Conservation (phyloP, 2,329 filamentous ascomycete species). For the Trichoderma lentiforme region DNA sequence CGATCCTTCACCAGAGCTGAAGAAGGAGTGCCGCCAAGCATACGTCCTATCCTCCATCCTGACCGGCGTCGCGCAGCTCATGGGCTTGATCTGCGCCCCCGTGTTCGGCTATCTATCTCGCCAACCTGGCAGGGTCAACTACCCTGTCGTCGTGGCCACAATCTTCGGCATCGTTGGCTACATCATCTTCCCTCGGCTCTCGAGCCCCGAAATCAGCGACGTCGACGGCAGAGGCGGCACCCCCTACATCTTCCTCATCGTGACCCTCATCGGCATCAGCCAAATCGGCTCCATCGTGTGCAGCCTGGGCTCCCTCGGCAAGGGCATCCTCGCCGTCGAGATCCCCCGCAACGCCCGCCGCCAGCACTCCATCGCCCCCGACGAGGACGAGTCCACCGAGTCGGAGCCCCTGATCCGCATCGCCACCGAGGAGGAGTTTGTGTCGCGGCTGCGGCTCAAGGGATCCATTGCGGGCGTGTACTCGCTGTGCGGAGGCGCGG, state of each 20-base stretch:
- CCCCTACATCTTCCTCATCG: slow-evolving; percentile 68
- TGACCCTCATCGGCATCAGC: slow-evolving; percentile 79
- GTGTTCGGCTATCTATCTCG: slow-evolving; percentile 84
- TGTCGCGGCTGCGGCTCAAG: slow-evolving; percentile 65
- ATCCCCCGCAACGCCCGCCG: slow-evolving; percentile 28
- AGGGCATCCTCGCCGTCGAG: slow-evolving; percentile 65
- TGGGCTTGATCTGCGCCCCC: slow-evolving; percentile 81
- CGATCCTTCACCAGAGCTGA: slow-evolving; percentile 69
- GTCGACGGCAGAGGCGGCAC: slow-evolving; percentile 64
- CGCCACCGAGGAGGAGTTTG: slow-evolving; percentile 31
- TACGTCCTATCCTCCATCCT: slow-evolving; percentile 85
- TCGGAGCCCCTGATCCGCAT: slow-evolving; percentile 39
- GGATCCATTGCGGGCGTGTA: slow-evolving; percentile 95
- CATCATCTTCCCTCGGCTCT: slow-evolving; percentile 67
- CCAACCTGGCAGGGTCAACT: slow-evolving; percentile 61
- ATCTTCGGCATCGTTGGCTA: slow-evolving; percentile 77
- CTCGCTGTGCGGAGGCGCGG: slow-evolving; percentile 82
- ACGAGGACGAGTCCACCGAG: slow-evolving; percentile 42
- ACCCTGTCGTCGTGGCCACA: slow-evolving; percentile 70
- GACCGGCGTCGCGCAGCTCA: slow-evolving; percentile 82
- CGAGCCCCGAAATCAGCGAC: slow-evolving; percentile 69
- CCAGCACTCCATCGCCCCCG: slow-evolving; percentile 31
- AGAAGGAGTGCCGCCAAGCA: slow-evolving; percentile 77
- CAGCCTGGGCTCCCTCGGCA: slow-evolving; percentile 82
- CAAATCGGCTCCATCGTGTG: slow-evolving; percentile 97